Conservation (phyloP, 306 rosid species). For the Parietaria judaica region DNA sequence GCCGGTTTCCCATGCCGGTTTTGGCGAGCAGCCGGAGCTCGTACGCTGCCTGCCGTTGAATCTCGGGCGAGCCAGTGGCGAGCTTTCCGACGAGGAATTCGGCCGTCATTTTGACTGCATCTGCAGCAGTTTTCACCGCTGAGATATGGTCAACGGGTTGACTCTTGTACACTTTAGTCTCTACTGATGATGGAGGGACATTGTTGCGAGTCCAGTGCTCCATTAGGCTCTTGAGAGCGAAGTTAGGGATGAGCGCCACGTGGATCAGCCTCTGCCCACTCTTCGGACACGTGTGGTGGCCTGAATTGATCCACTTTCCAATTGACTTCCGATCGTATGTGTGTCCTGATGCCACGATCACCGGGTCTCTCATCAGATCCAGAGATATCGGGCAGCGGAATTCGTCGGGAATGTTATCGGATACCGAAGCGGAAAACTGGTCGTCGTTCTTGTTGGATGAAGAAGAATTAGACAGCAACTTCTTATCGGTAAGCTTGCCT, state of each 20-base stretch:
- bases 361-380: slow-evolving; percentile 83
- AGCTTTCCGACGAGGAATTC: slow-evolving; percentile 89
- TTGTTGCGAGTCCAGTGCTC: slow-evolving; percentile 82
- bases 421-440: slow-evolving; percentile 47
- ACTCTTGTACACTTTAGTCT: slow-evolving; percentile 26
- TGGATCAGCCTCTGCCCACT: slow-evolving; percentile 83
- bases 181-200: slow-evolving; percentile 30
- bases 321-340: slow-evolving; percentile 71
- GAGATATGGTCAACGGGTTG: slow-evolving; percentile 58
- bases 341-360: slow-evolving; percentile 85
- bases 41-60: slow-evolving; percentile 84
- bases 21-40: slow-evolving; percentile 78
- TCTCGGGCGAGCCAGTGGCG: slow-evolving; percentile 81
- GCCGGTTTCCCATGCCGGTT: slow-evolving; percentile 64
- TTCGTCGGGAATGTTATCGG: slow-evolving; percentile 64
- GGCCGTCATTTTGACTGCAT: slow-evolving; percentile 86
- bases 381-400: slow-evolving; percentile 87
- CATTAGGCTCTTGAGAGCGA: slow-evolving; percentile 70
- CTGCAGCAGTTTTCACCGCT: slow-evolving; percentile 51
- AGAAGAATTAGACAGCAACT: slow-evolving; percentile 27
- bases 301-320: slow-evolving; percentile 84
- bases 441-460: slow-evolving; percentile 25
- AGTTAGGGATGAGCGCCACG: slow-evolving; percentile 84
- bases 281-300: slow-evolving; percentile 85
- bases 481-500: slow-evolving; percentile 26